Evolutionary conservation across 139 green algal genomes (phyloP).

Genomic region (Asterochloris erici): DNA sequence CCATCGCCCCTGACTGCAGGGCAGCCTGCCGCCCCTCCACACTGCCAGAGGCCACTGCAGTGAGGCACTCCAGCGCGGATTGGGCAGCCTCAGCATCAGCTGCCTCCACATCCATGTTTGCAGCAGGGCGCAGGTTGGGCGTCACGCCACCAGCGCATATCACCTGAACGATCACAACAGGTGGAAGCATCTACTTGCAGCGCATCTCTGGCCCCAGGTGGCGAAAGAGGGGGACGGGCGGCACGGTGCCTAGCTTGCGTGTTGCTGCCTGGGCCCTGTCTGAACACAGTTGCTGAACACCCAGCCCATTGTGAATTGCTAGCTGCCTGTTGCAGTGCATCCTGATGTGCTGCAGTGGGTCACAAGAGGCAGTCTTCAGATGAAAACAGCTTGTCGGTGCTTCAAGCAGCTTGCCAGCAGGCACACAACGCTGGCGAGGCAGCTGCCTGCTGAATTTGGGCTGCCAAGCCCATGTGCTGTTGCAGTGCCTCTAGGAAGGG

Average conservation of each 20-base stretch:
- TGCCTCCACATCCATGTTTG: background rate
- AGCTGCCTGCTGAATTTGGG: constrained; percentile 2
- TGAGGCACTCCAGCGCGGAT: constrained; percentile 56
- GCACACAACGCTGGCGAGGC: background rate
- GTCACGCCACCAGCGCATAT: constrained; percentile 16
- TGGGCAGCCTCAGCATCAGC: constrained; percentile 30
- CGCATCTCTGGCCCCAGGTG: background rate
- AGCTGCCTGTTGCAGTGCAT: background rate
- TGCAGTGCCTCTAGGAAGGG: constrained; percentile 26
- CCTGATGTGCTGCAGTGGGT: background rate
- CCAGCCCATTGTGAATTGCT: background rate
- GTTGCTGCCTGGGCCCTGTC: no score
- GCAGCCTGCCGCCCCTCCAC: constrained; percentile 14
- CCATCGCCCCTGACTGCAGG: constrained; percentile 20
- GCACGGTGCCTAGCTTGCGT: background rate
- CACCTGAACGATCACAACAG: constrained; percentile 1
- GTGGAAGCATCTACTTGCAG: background rate
- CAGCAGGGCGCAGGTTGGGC: background rate
- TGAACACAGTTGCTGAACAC: no score
- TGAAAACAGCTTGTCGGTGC: constrained; percentile 2
- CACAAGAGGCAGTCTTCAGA: background rate
- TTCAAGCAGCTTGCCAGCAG: constrained; percentile 3
- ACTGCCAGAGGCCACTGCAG: constrained; percentile 12
- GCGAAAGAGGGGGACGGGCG: background rate
- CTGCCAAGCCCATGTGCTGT: constrained; percentile 18